These are phyloP conservation scores for Antrodiella citrinella DNA, from an alignment of 768 basidiomycete genomes.

Conservation along the genomic window DNA sequence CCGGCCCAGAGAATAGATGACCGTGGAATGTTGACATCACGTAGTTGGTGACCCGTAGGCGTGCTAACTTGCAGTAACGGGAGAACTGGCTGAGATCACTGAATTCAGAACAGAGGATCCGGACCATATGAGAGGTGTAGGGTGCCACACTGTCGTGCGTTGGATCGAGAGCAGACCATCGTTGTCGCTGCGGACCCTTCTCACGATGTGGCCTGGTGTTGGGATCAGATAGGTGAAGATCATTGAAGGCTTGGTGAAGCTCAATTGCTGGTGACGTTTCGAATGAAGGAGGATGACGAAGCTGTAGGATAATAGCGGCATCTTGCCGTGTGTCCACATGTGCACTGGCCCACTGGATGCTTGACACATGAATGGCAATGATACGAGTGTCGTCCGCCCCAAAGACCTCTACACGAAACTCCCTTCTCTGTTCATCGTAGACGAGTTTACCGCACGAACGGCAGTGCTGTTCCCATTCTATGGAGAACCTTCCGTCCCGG, in stretches of 20 bases:
- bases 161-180: conserved; percentile 18
- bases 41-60: conserved; percentile 22
- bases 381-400: conserved; percentile 15
- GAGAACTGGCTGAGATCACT: conserved; percentile 31
- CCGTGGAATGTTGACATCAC: conserved; percentile 32
- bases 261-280: conserved; percentile 25
- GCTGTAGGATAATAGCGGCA: conserved; percentile 17
- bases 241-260: not conserved
- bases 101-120: conserved; percentile 34
- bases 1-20: conserved; percentile 33
- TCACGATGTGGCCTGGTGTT: conserved; percentile 10
- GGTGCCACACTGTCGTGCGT: conserved; percentile 37
- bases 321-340: conserved; percentile 21
- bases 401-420: conserved; percentile 32
- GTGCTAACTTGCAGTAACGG: conserved; percentile 28
- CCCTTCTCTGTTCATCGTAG: conserved; percentile 36
- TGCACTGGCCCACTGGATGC: conserved; percentile 31
- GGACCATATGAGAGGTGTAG: conserved; percentile 39
- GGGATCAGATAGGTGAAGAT: not conserved
- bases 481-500: conserved; percentile 45
- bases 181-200: conserved; percentile 16
- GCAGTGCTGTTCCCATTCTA: conserved; percentile 42
- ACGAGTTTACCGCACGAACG: conserved; percentile 20
- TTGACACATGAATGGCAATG: conserved; percentile 36
- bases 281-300: conserved; percentile 33